Evolutionary conservation across 2,329 filamentous ascomycete genomes (phyloP), one percentile per base, ranked within the genome.

Genomic region (Alternaria alternata): DNA sequence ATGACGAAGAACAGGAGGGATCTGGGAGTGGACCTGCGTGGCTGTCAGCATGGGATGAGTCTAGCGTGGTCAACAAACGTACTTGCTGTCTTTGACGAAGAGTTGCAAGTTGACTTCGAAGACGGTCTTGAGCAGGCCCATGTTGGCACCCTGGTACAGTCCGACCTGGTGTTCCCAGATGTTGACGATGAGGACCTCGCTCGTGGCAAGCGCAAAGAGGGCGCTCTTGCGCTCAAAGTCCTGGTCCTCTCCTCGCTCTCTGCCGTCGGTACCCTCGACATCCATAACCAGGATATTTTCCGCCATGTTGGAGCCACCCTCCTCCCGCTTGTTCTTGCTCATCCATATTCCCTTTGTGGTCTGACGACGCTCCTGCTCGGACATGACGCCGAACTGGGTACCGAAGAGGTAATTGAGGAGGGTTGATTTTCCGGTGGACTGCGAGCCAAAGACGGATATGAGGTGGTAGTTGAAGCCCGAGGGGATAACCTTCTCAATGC

Each of bases 271-370:
- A 68, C 95, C 95, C 80, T 99, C 95, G 43, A 99, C 95, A 76
- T 99, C 95, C 95, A 99, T 99, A 70, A 99, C 95, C 64, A 99
- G 84, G 72, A 99, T 97, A 80, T 99, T 99, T 73, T 97, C 93
- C 55, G 94, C 94, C 93, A 98, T 97, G 66, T 83, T 84, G 66
- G 71, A 73, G 58, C 82, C 78, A 8, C 75, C 77, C 43, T 81
- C 78, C 53, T 80, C 78, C 28, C 83, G 82, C 83, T 96, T 97
- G 81, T 98, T 98, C 84, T 97, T 96, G 66, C 94, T 96, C 90
- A 99, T 91, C 95, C 95, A 99, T 78, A 99, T 99, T 76, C 95
- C 95, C 84, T 98, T 99, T 44, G 95, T 99, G 0, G 95, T 99
- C 85, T 99, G 95, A 63, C 93, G 89, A 66, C 95, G 88, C 79